Evolutionary conservation across 2,329 filamentous ascomycete species (phyloP).

Genomic region (Daldinia eschscholtzii): DNA sequence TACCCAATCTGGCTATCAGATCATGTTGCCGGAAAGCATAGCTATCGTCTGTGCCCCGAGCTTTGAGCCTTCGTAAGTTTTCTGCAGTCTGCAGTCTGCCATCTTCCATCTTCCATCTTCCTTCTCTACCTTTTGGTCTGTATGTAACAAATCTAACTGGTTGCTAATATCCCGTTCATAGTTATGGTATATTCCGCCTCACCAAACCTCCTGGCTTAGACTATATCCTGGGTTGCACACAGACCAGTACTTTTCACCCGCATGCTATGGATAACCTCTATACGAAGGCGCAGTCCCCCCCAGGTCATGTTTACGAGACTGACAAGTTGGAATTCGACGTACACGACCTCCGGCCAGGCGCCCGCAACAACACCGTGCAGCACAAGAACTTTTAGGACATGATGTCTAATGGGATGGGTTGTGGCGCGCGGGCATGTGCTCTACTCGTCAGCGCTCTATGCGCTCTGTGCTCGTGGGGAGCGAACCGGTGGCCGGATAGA

Average conservation of each 20-base stretch:
- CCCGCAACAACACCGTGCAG: conserved; percentile 42
- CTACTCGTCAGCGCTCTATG: conserved; percentile 27
- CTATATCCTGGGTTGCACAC: conserved; percentile 82
- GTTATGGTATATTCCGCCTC: conserved; percentile 91
- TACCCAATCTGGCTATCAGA: conserved; percentile 93
- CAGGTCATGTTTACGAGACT: conserved; percentile 77
- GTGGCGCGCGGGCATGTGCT: conserved; percentile 33
- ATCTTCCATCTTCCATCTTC: neutral
- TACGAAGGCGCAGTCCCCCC: conserved; percentile 75
- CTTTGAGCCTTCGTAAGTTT: conserved; percentile 77
- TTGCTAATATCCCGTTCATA: conserved; percentile 53
- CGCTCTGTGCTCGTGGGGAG: conserved; percentile 20
- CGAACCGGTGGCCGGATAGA: conserved; percentile 8
- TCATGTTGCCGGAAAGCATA: conserved; percentile 96
- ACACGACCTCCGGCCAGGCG: conserved; percentile 64
- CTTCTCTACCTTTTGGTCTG: conserved; percentile 3
- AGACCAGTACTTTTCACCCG: conserved; percentile 87
- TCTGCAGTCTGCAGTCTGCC: neutral
- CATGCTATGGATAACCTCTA: conserved; percentile 77
- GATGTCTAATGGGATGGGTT: conserved; percentile 45
- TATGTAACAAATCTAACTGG: neutral
- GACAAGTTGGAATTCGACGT: conserved; percentile 72
- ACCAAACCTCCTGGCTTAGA: conserved; percentile 93
- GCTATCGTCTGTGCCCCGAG: conserved; percentile 95
- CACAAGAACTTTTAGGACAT: conserved; percentile 50